Percentiles rank a stretch among this genome's conserved stretches.
phyloP scores from a whole-genome alignment of 1,284 basidiomycete genomes.

The Puccinia sorghi region DNA sequence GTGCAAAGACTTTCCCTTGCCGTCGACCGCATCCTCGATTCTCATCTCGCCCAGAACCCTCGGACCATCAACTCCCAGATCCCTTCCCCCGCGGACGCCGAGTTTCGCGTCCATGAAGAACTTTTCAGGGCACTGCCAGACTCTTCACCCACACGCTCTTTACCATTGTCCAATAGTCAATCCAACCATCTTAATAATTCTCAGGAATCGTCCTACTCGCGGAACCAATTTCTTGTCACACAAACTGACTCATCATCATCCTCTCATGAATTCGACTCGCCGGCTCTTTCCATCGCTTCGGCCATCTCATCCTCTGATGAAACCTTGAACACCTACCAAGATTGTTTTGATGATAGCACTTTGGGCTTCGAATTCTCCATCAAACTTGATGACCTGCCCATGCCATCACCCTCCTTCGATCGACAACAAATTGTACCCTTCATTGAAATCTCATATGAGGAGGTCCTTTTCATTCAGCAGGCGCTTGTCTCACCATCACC shows the following conservation, averaged over 20 bases:
- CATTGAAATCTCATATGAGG: slow-evolving; percentile 7
- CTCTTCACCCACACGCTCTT: background rate
- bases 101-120: slow-evolving; percentile 37
- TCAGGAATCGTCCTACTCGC: background rate
- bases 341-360: background rate
- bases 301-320: background rate
- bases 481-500: slow-evolving; percentile 1
- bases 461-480: slow-evolving; percentile 20
- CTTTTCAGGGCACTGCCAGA: slow-evolving; percentile 34
- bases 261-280: background rate
- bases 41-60: background rate
- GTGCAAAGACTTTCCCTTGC: slow-evolving; percentile 22
- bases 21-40: slow-evolving; percentile 42
- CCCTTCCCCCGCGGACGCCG: slow-evolving; percentile 12
- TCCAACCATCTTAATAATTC: background rate
- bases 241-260: background rate
- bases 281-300: background rate
- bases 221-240: background rate
- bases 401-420: slow-evolving; percentile 1
- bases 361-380: background rate
- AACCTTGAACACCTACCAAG: slow-evolving; percentile 1
- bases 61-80: background rate
- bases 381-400: background rate
- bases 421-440: background rate
- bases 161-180: background rate